Percentiles rank a stretch among this genome's conserved stretches.
phyloP scores from a whole-genome alignment of 176 grass and related monocot genomes.

The Eleusine indica region DNA sequence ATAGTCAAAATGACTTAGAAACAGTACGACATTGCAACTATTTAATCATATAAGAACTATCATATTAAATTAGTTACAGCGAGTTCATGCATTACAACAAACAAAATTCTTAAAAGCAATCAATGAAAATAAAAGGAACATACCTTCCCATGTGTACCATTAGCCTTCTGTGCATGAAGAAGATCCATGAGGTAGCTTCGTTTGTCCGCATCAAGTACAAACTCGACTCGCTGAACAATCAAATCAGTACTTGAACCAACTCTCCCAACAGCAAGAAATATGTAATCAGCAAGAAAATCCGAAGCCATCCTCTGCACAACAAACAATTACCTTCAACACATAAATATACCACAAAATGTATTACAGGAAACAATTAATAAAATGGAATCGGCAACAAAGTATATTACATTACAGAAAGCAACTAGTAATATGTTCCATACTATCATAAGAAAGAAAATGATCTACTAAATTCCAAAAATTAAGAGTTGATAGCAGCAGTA shows the following conservation, averaged over 20 bases:
- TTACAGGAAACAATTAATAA: neutral
- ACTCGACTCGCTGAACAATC: conserved; percentile 47
- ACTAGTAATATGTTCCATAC: neutral
- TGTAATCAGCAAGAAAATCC: conserved; percentile 51
- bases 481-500: neutral
- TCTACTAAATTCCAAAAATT: neutral
- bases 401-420: neutral
- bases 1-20: neutral
- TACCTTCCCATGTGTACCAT: conserved; percentile 33
- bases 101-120: neutral
- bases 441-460: neutral
- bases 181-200: conserved; percentile 53
- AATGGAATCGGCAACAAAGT: neutral
- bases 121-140: neutral
- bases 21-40: neutral
- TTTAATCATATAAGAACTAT: neutral
- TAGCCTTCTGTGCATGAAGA: conserved; percentile 49
- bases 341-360: neutral
- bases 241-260: conserved; percentile 55
- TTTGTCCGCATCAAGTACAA: conserved; percentile 45
- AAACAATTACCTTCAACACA: neutral
- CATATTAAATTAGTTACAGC: neutral
- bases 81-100: neutral
- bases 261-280: conserved; percentile 52
- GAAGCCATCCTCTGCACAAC: conserved; percentile 28